Evolutionary conservation across 73 alveolate genomes (phyloP).

Genomic region (Effrenium voratum): DNA sequence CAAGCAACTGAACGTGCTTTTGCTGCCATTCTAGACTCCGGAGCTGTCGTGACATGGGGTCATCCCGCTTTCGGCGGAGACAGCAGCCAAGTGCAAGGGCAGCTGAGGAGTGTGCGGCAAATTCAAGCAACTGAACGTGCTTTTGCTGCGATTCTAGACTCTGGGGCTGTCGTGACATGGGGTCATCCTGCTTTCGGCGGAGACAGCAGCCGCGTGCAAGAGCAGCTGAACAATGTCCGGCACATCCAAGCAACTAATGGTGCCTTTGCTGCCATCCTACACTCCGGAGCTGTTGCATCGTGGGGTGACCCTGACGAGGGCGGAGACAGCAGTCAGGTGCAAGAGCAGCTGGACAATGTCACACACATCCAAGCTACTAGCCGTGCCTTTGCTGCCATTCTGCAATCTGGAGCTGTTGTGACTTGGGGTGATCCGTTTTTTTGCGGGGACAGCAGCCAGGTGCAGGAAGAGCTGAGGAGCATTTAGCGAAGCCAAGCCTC

Average conservation of each 20-base stretch:
- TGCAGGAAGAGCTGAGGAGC: neutral
- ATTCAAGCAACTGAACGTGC: neutral
- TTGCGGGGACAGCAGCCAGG: neutral
- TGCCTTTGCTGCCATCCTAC: neutral
- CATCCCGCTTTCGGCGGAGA: neutral
- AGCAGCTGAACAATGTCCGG: constrained; percentile 5
- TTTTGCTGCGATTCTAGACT: neutral
- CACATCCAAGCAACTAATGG: neutral
- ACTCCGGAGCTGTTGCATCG: neutral
- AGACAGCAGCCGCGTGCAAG: neutral
- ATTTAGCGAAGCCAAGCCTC: too few relatives aligned
- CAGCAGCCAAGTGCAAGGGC: constrained; percentile 1
- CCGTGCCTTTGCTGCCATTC: neutral
- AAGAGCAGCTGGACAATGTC: neutral
- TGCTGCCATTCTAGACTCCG: constrained; percentile 3
- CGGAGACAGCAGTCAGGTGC: constrained; percentile 15
- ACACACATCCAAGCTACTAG: neutral
- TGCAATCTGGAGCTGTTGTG: neutral
- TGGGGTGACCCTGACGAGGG: neutral
- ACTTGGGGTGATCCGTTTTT: neutral
- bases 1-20: neutral
- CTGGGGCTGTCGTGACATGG: constrained; percentile 24
- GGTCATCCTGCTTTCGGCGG: neutral
- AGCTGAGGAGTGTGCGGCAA: constrained; percentile 4
- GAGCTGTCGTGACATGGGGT: constrained; percentile 7